Evolutionary conservation across 1,139 yeast genomes (phyloP), one percentile per base, ranked within the genome.

Genomic region (Candida smagusa): DNA sequence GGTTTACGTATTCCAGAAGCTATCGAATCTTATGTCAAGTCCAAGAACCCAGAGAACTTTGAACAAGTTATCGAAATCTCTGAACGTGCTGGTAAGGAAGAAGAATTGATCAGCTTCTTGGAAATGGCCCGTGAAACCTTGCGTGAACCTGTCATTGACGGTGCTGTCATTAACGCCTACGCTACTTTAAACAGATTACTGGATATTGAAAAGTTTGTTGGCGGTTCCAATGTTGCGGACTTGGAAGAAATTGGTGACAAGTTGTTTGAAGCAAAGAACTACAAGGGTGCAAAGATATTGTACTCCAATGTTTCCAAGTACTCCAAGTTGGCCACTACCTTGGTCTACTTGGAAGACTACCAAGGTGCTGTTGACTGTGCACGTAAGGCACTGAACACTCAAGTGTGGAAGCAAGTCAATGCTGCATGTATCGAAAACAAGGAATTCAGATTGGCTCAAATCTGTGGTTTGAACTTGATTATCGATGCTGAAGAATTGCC

Each of bases 341-440:
- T 90, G 57, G 99, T 92, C 13, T 88, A 84, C 69, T 72, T 92
- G 58, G 81, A 80, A 43, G 97, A 92, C 60, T 89, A 89, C 64
- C 97, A 92, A 68, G 82, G 88, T 40, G 98, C 99, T 35, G 98
- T 92, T 47, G 98, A 92, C 58, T 89, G 97, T 65, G 99, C 98
- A 12, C 85, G 98, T 72, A 94, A 92, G 68, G 98, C 98, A 4
- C 86, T 96, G 33, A 90, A 90, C 64, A 81, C 84, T 46, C 78
- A 75, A 56, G 98, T 92, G 30, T 92, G 99, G 99, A 92, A 89
- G 65, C 95, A 90, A 65, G 99, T 92, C 38, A 88, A 89, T 63
- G 85, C 83, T 59, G 98, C 97, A 19, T 92, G 98, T 77, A 83
- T 92, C 61, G 96, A 84, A 56, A 87, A 88, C 68, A 82, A 83